phyloP scores from a whole-genome alignment of 257 asterid genomes.

The Cruciata laevipes region DNA sequence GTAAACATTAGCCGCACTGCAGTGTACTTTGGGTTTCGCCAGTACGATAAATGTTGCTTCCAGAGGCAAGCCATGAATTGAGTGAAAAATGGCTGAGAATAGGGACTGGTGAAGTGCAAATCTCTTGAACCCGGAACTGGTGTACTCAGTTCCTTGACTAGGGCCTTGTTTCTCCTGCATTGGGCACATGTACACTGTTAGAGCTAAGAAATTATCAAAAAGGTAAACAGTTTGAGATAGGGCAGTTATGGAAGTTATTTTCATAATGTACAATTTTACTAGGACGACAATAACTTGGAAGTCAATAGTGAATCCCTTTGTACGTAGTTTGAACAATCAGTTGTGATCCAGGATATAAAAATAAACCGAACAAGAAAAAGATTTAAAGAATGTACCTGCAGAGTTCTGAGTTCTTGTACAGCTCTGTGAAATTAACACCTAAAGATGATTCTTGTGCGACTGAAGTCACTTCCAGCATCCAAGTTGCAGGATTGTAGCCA shows the following conservation, averaged over 20 bases:
- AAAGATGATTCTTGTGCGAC: constrained; percentile 49
- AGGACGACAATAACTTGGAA: background rate
- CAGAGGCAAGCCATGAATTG: constrained; percentile 78
- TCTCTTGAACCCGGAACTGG: constrained; percentile 55
- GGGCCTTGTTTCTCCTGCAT: constrained; percentile 68
- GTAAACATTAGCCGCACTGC: constrained; percentile 75
- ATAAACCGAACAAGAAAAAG: background rate
- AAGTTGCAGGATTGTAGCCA: constrained; percentile 86
- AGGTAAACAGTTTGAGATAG: background rate
- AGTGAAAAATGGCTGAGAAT: constrained; percentile 53
- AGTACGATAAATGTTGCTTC: constrained; percentile 79
- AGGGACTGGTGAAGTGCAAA: constrained; percentile 41
- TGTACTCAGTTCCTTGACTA: constrained; percentile 50
- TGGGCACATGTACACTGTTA: constrained; percentile 34
- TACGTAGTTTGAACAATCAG: too few species aligned
- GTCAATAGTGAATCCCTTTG: too few species aligned
- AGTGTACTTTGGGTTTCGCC: constrained; percentile 74
- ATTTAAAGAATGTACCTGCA: constrained; percentile 32
- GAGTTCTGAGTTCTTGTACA: constrained; percentile 58
- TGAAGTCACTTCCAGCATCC: constrained; percentile 85
- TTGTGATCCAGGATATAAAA: too few species aligned
- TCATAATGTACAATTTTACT: background rate
- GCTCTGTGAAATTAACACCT: constrained; percentile 47
- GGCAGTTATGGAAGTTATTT: background rate
- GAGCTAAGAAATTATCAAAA: background rate